Base-by-base conservation (phyloP, 768 basidiomycete genomes). In the Kwoniella dendrophila region DNA sequence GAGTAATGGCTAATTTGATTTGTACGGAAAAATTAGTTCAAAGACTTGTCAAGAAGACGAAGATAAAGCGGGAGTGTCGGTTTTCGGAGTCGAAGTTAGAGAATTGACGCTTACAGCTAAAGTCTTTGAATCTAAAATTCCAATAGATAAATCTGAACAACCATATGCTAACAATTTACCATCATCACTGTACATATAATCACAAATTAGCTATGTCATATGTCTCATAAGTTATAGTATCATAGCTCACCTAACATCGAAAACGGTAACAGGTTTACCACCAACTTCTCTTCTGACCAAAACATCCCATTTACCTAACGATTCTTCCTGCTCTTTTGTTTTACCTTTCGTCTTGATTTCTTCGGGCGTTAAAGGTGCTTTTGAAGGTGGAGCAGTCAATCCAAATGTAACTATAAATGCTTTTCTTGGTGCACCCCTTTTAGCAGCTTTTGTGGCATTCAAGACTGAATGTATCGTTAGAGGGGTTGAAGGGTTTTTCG, bases 161-260 rank as follows among this genome's bases (percentile, higher is more conserved):
- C 93, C 95, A 71, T 86, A 92, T 1, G 89, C 92, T 14, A 98
- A 80, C 36, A 90, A 82, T 63, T 84, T 87, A 0, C 96, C 95
- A 75, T 94, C 86, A 45, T 84, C 80, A 71, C 93, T 97, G 67
- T 7, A 49, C 34, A 27, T 4, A n/a, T 14, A 36, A 20, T 24
- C 41, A 32, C 18, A 41, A 16, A 27, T n/a, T n/a, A n/a, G n/a
- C n/a, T n/a, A n/a, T n/a, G n/a, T n/a, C n/a, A n/a, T n/a, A n/a
- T n/a, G n/a, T n/a, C n/a, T n/a, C n/a, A n/a, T n/a, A n/a, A n/a
- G n/a, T n/a, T 55, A 14, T 10, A 27, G 26, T 11, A 26, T 24
- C 41, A 47, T n/a, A n/a, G n/a, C 83, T 58, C 65, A 91, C 93
- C 91, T 95, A 54, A 92, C 80, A 73, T 92, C 91, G 73, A 98